Evolutionary conservation across 805 yeast genomes (phyloP), one percentile per base, ranked within the genome.

Genomic region (Candida maris): DNA sequence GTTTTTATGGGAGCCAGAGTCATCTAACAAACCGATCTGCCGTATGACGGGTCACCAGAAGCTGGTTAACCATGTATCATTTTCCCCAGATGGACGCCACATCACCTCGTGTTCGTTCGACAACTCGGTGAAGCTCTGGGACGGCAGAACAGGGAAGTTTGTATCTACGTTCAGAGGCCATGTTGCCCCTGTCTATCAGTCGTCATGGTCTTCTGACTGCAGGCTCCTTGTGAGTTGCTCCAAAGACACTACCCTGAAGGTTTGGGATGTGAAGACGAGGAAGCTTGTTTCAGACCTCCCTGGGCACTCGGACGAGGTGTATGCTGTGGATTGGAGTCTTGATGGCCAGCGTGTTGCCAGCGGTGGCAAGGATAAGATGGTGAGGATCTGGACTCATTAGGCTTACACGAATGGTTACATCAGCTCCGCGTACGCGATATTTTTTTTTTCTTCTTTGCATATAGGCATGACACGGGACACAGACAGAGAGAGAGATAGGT

Each of bases 31-130:
- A 57, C 98, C 98, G 1, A 60, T 93, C 5, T 80, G 88, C 38
- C 75, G 98, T 54, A 84, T 93, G 93, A 88, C 96, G 2, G 98
- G 98, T 19, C 98, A 93, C 62, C 98, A 93, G 57, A 93, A 93
- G 62, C 70, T 91, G 19, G 97, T 93, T 15, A 93, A 93, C 55
- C 97, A 91, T 59, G 98, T 93, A 9, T 79, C 87, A 10, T 93
- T 91, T 55, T 85, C 96, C 3, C 98, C 98, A 3, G 97, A 93
- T 59, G 97, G 97, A 8, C 74, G 96, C 44, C 73, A 76, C 48
- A 74, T 93, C 33, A 95, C 91, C 0, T 85, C 96, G 4, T 89
- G 95, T 3, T 88, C 97, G 1, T 93, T 93, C 56, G 98, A 93
- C 59, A 93, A 93, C 59, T 86, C 96, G 1, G 80, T 93, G 48